Percentiles rank a stretch among this genome's conserved stretches.
phyloP scores from a whole-genome alignment of 768 basidiomycete genomes.

The Suillus placidus region DNA sequence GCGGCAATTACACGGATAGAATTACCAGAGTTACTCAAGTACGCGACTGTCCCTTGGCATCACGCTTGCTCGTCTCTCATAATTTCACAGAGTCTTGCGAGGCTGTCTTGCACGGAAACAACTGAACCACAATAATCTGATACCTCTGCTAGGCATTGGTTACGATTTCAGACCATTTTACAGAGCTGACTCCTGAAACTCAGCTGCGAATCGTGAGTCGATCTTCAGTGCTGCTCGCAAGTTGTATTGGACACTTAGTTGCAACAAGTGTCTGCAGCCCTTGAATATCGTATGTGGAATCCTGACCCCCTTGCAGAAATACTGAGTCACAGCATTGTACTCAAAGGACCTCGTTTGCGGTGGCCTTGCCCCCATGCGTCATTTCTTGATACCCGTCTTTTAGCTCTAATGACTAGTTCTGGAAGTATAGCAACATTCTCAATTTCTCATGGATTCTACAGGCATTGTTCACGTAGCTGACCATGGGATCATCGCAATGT shows the following conservation, averaged over 20 bases:
- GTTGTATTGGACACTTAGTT: not conserved
- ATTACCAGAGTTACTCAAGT: not conserved
- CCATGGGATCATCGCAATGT: constrained; percentile 35
- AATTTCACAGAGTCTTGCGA: constrained; percentile 13
- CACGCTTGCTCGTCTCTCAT: not conserved
- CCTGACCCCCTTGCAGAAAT: not conserved
- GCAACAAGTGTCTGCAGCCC: constrained; percentile 15
- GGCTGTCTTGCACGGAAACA: constrained; percentile 27
- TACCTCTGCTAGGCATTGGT: constrained; percentile 32
- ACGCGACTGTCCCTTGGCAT: not conserved
- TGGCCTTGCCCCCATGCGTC: constrained; percentile 45
- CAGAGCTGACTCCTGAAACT: constrained; percentile 5
- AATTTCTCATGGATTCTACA: constrained; percentile 34
- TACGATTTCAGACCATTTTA: constrained; percentile 31
- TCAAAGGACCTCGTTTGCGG: constrained; percentile 41
- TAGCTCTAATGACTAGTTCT: constrained; percentile 5
- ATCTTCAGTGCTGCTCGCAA: not conserved
- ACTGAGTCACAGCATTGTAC: not conserved
- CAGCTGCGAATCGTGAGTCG: constrained; percentile 21
- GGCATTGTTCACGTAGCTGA: constrained; percentile 37
- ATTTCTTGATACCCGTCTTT: not conserved
- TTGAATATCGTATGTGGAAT: constrained; percentile 20
- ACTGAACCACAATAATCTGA: constrained; percentile 29
- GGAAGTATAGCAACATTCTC: constrained; percentile 37
- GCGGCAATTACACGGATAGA: not conserved